Base-by-base conservation (phyloP, 495 filamentous ascomycete genomes). In the Talaromyces borbonicus region DNA sequence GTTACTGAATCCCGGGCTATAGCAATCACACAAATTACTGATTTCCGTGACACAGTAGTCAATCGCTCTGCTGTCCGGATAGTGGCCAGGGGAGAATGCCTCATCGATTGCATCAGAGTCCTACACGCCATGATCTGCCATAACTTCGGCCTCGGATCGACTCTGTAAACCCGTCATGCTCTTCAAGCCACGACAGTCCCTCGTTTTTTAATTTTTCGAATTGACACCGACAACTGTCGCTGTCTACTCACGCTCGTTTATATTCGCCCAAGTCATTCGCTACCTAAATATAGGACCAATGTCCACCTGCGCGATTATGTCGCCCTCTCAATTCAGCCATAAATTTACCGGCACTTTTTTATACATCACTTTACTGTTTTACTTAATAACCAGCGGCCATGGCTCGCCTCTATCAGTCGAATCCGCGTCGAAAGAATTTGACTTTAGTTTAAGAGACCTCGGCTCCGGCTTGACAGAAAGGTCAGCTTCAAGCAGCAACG, bases 401-500 rank as follows among this genome's bases (percentile, higher is more conserved):
- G 29, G 43, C 36, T 46, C 43, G 19, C 43, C 30, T 46, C 8
- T 46, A 41, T 14, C 20, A 26, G 4, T 24, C 2, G 19, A 24
- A 25, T 24, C 37, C 18, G 27, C 19, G 19, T 14, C 19, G 11
- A 23, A 29, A n/a, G 31, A 19, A 32, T 29, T 16, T 38, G 48
- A 14, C 39, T 35, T 36, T 22, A 32, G 25, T 5, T 3, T 16
- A 22, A n/a, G n/a, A n/a, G n/a, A n/a, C n/a, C n/a, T n/a, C n/a
- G n/a, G n/a, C n/a, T n/a, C n/a, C n/a, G n/a, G n/a, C n/a, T 22
- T 25, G 52, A 50, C 33, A 31, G 48, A 36, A 56, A 53, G 43
- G 36, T 53, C 54, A 50, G 48, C 59, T 49, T 61, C 60, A 1
- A 51, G 53, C 8, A 56, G 56, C n/a, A 51, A 55, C 20, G 49